Conservation (phyloP, 2,329 filamentous ascomycete genomes). For the Fusarium sororula region DNA sequence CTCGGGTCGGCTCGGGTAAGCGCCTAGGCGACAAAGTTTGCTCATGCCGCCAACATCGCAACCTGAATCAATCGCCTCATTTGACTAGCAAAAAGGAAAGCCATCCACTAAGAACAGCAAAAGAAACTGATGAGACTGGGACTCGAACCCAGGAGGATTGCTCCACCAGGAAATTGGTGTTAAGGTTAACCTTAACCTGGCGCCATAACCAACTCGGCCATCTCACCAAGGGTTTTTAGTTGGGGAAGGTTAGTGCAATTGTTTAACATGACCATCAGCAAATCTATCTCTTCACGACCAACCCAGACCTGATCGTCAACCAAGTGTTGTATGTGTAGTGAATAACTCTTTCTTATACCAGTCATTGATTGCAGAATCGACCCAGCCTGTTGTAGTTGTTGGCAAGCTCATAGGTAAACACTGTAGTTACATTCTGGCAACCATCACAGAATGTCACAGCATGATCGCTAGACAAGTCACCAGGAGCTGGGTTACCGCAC, state of each 20-base stretch:
- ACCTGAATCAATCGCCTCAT: neutral
- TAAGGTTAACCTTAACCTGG: constrained; percentile 32
- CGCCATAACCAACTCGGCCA: constrained; percentile 33
- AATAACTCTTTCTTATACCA: neutral
- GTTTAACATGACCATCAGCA: fast-evolving
- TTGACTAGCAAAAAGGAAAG: neutral
- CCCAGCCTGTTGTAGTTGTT: neutral
- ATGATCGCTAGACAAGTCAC: neutral
- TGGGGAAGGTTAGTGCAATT: fast-evolving
- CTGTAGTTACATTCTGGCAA: neutral
- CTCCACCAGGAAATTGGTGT: constrained; percentile 32
- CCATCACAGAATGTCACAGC: neutral
- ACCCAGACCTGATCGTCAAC: neutral
- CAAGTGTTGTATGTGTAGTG: fast-evolving
- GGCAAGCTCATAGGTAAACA: neutral
- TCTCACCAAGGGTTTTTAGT: constrained; percentile 17
- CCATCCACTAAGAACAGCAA: neutral
- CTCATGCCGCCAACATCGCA: neutral
- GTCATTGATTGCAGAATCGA: neutral
- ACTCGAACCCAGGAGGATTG: constrained; percentile 33
- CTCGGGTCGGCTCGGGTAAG: neutral
- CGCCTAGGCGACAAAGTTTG: neutral
- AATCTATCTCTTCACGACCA: fast-evolving
- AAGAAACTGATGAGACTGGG: constrained; percentile 29
- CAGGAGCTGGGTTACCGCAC: neutral